A percentile compares a stretch with the other conserved stretches of the same genome.
These are phyloP conservation scores for Fusarium heterosporum DNA, from an alignment of 2,329 filamentous ascomycete species.

Conservation along the genomic window DNA sequence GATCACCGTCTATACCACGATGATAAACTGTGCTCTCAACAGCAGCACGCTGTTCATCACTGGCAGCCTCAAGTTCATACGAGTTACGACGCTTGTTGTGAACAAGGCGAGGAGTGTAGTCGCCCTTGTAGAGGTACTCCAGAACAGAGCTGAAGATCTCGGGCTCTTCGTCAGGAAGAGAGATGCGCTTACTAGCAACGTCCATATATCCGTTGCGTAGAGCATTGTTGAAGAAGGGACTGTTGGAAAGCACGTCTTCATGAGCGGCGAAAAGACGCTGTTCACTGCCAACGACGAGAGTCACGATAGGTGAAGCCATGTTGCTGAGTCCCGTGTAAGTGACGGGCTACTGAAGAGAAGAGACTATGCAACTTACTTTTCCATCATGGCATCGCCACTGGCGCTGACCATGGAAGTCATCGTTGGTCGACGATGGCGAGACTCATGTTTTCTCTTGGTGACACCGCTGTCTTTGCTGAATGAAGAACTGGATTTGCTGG, in stretches of 20 bases:
- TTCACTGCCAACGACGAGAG: constrained; percentile 81
- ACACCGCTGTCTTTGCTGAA: constrained; percentile 67
- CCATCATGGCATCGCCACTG: constrained; percentile 55
- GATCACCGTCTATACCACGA: constrained; percentile 70
- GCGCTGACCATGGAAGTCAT: constrained; percentile 57
- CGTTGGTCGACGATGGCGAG: constrained; percentile 60
- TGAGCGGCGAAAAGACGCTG: constrained; percentile 92
- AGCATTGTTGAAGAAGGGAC: constrained; percentile 75
- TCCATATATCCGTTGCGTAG: constrained; percentile 53
- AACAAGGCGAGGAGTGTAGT: constrained; percentile 86
- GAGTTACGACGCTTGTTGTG: constrained; percentile 84
- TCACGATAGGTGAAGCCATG: constrained; percentile 77
- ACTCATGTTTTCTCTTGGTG: constrained; percentile 66
- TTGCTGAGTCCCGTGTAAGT: constrained; percentile 51
- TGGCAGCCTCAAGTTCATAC: constrained; percentile 80
- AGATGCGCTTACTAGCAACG: constrained; percentile 71
- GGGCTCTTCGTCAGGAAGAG: constrained; percentile 85
- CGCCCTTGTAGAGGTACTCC: constrained; percentile 93
- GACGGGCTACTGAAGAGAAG: neutral
- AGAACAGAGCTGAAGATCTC: constrained; percentile 92
- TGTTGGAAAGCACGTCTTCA: constrained; percentile 82
- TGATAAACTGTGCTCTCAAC: constrained; percentile 77
- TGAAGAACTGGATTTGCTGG: constrained; percentile 63
- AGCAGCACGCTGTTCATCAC: constrained; percentile 57
- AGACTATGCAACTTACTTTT: constrained; percentile 56